phyloP scores from a whole-genome alignment of 2,329 filamentous ascomycete genomes.

The Hymenoscyphus fructigenus region DNA sequence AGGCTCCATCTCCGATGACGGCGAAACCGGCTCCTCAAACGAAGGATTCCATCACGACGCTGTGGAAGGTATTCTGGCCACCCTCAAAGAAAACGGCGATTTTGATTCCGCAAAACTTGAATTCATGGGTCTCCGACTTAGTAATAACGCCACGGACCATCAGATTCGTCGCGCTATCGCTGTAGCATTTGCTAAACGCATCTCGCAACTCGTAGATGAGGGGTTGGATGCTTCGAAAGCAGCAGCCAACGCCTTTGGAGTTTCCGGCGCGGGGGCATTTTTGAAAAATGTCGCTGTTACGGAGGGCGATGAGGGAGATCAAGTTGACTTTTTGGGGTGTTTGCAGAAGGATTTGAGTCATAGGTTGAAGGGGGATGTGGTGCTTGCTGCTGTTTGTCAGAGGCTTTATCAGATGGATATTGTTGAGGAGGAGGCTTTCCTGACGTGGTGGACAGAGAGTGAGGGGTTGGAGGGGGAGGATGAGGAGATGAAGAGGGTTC shows the following conservation, averaged over 20 bases:
- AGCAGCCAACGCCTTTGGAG: conserved; percentile 59
- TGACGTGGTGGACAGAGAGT: conserved; percentile 83
- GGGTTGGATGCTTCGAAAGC: conserved; percentile 61
- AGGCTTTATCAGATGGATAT: conserved; percentile 83
- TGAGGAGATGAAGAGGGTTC: conserved; percentile 68
- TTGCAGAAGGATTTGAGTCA: conserved; percentile 77
- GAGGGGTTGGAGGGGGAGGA: conserved; percentile 57
- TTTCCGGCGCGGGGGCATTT: conserved; percentile 55
- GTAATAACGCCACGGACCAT: conserved; percentile 83
- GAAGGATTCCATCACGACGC: conserved; percentile 84
- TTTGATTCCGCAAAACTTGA: conserved; percentile 82
- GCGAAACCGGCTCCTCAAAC: conserved; percentile 46
- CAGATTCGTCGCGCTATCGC: conserved; percentile 87
- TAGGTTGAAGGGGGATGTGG: conserved; percentile 59
- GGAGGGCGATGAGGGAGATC: conserved; percentile 70
- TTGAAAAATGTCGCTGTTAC: conserved; percentile 59
- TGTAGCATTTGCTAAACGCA: conserved; percentile 78
- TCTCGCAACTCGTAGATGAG: conserved; percentile 66
- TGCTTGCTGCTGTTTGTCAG: conserved; percentile 78
- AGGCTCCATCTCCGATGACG: conserved; percentile 67
- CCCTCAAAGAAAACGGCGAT: conserved; percentile 72
- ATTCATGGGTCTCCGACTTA: conserved; percentile 89
- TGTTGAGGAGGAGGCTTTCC: conserved; percentile 83
- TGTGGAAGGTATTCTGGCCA: conserved; percentile 81
- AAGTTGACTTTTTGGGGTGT: conserved; percentile 80